Conservation (phyloP, 176 grass and related monocot species). For the Pharus latifolius region DNA sequence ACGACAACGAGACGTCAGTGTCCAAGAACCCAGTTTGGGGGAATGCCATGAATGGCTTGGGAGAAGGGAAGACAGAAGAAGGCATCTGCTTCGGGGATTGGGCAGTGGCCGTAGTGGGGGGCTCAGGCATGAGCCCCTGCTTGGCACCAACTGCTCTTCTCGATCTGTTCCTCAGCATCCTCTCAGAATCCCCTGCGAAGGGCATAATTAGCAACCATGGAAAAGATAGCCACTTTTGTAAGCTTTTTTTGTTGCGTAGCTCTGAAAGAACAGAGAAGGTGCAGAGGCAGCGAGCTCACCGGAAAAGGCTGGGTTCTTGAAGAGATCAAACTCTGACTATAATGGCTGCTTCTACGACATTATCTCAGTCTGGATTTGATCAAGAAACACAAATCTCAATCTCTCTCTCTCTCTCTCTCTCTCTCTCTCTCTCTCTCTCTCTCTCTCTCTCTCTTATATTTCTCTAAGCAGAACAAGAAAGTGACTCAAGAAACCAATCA, state of each 20-base stretch:
- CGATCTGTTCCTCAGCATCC: conserved; percentile 58
- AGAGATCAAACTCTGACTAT: conserved; percentile 21
- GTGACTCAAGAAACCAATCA: neutral
- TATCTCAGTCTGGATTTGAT: neutral
- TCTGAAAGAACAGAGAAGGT: conserved; percentile 35
- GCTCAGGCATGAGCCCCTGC: conserved; percentile 42
- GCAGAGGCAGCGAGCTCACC: conserved; percentile 34
- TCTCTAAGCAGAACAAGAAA: neutral
- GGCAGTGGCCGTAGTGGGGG: neutral
- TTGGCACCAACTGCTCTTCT: conserved; percentile 40
- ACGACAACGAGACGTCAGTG: no score
- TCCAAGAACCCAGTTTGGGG: conserved; percentile 41
- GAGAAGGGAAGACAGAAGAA: conserved; percentile 40
- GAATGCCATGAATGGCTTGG: conserved; percentile 50
- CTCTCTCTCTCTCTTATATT: neutral
- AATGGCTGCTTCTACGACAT: conserved; percentile 17
- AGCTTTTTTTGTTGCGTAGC: conserved; percentile 32
- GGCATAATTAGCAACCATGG: conserved; percentile 27
- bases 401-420: no score
- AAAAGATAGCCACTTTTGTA: conserved; percentile 33
- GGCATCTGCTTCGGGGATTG: conserved; percentile 18
- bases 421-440: neutral
- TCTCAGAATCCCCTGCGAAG: conserved; percentile 5
- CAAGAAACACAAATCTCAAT: neutral
- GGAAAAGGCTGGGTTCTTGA: conserved; percentile 24